These are phyloP conservation scores for Botryotinia narcissicola DNA, from an alignment of 2,329 filamentous ascomycete genomes.

Conservation along the genomic window DNA sequence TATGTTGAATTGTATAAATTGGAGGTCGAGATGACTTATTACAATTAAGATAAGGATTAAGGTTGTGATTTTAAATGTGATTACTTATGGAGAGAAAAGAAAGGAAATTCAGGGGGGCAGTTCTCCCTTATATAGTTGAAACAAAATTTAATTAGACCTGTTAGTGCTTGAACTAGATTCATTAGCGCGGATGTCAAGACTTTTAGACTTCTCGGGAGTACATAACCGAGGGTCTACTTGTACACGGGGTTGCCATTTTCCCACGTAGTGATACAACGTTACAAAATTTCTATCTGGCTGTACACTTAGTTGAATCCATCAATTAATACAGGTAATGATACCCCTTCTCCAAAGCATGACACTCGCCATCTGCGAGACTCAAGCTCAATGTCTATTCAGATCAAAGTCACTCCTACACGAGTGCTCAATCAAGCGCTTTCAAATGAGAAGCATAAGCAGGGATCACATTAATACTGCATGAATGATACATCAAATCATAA, in stretches of 20 bases:
- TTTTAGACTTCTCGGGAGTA: neutral
- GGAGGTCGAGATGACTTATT: neutral
- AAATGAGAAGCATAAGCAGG: too few relatives aligned
- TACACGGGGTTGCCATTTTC: neutral
- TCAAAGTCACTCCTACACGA: neutral
- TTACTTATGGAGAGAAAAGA: neutral
- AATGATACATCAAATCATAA: too few relatives aligned
- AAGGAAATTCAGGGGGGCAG: neutral
- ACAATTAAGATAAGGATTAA: neutral
- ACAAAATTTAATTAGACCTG: rapidly evolving
- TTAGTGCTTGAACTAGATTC: neutral
- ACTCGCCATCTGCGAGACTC: rapidly evolving
- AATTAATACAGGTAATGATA: neutral
- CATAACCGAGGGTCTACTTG: neutral
- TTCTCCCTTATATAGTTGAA: neutral
- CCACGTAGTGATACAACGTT: neutral
- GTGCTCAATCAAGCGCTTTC: neutral
- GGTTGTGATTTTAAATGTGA: neutral
- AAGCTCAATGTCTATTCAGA: too few relatives aligned
- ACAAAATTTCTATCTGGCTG: neutral
- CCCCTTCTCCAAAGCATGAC: too few relatives aligned
- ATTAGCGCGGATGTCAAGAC: neutral
- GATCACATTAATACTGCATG: rapidly evolving
- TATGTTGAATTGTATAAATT: neutral
- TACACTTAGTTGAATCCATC: neutral